phyloP scores from a whole-genome alignment of 148 eudicot genomes.

The Tetragonia tetragonoides region DNA sequence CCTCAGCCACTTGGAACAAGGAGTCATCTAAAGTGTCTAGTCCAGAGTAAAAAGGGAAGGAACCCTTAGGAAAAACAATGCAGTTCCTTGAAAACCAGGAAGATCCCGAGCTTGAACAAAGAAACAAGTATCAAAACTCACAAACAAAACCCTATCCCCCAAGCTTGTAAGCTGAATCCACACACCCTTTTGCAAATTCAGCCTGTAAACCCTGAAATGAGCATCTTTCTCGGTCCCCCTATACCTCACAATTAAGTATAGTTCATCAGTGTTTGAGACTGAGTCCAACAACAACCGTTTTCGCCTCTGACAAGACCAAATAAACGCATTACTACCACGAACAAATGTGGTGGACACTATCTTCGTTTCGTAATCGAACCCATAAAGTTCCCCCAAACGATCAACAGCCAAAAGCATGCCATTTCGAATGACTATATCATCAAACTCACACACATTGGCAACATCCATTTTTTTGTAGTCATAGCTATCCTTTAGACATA shows the following conservation, averaged over 20 bases:
- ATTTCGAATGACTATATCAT: conserved; percentile 3
- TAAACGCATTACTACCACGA: too few species aligned
- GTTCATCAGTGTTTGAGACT: neutral
- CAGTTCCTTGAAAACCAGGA: neutral
- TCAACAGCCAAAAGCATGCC: neutral
- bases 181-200: neutral
- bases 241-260: conserved; percentile 9
- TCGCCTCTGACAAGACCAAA: neutral
- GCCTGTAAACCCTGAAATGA: neutral
- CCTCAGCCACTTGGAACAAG: neutral
- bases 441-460: conserved; percentile 1
- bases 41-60: neutral
- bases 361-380: neutral
- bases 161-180: conserved; percentile 2
- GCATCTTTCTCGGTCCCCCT: neutral
- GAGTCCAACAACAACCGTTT: conserved; percentile 2
- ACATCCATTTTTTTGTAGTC: neutral
- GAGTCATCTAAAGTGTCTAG: neutral
- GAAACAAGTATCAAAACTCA: neutral
- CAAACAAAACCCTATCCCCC: conserved; percentile 17
- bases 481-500: neutral
- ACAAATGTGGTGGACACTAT: too few species aligned
- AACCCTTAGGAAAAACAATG: conserved; percentile 6
- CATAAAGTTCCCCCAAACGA: neutral
- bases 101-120: too few species aligned